Conservation (phyloP, 129 eudicot genomes). For the Flaveria trinervia region DNA sequence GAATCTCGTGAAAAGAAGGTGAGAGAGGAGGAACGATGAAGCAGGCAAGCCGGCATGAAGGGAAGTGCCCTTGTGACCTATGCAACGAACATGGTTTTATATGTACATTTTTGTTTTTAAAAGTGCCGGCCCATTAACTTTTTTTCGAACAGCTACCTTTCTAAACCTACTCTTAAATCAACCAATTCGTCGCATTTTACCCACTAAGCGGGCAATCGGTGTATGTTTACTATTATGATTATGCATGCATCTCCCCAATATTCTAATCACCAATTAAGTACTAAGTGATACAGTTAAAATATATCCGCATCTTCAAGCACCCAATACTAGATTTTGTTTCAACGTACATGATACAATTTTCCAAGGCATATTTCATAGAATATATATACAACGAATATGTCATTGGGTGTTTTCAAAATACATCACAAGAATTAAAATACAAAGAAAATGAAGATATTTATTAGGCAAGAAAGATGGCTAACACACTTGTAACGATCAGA, state of each 20-base stretch:
- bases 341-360: not conserved
- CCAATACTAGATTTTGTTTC: conserved; percentile 3
- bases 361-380: not conserved
- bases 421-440: not conserved
- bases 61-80: no score
- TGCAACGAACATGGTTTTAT: no score
- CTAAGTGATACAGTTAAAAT: not conserved
- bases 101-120: no score
- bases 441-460: no score
- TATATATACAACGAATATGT: conserved; percentile 9
- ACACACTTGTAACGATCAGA: conserved; percentile 14
- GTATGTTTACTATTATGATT: not conserved
- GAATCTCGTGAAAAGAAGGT: no score
- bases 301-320: not conserved
- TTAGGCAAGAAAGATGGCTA: not conserved
- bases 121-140: no score
- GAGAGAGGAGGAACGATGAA: no score
- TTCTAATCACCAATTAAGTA: conserved; percentile 1
- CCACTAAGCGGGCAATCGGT: no score
- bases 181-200: no score
- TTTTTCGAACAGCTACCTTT: no score
- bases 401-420: not conserved
- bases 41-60: no score
- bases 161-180: no score
- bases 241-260: not conserved